A percentile compares a stretch with the other conserved stretches of the same genome.
phyloP scores from a whole-genome alignment of 2,329 filamentous ascomycete genomes.

The Ramularia collo-cygni region DNA sequence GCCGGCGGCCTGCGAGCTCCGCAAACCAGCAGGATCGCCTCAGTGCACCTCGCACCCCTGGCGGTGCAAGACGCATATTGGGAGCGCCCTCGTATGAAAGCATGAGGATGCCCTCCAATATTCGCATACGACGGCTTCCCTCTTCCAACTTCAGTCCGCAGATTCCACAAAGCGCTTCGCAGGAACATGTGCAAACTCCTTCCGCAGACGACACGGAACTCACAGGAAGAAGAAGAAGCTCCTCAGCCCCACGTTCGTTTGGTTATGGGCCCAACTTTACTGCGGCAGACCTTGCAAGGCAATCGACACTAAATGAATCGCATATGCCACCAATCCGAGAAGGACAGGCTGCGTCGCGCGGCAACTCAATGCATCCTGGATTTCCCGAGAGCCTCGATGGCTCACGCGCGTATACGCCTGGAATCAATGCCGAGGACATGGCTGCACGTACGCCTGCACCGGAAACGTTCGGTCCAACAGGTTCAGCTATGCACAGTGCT shows the following conservation, averaged over 20 bases:
- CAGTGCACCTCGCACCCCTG: slow-evolving; percentile 9
- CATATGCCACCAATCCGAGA: slow-evolving; percentile 26
- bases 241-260: slow-evolving; percentile 24
- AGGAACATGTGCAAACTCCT: slow-evolving; percentile 8
- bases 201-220: slow-evolving; percentile 11
- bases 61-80: slow-evolving; percentile 13
- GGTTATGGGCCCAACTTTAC: slow-evolving; percentile 9
- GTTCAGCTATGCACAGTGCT: slow-evolving; percentile 22
- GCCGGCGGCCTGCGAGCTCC: slow-evolving; percentile 13
- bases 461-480: slow-evolving; percentile 12
- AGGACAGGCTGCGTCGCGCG: slow-evolving; percentile 15
- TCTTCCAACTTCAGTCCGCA: slow-evolving; percentile 11
- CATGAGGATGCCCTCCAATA: slow-evolving; percentile 27
- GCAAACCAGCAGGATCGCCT: slow-evolving; percentile 12
- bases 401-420: slow-evolving; percentile 16
- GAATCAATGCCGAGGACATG: slow-evolving; percentile 15
- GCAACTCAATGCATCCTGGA: slow-evolving; percentile 8
- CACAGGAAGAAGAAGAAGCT: slow-evolving; percentile 25
- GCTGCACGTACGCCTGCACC: slow-evolving; percentile 13
- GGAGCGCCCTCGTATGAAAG: slow-evolving; percentile 24
- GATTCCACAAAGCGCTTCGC: slow-evolving; percentile 13
- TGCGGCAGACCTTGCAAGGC: slow-evolving; percentile 18
- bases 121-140: slow-evolving; percentile 27
- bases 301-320: slow-evolving; percentile 19
- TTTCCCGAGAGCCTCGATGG: slow-evolving; percentile 9